A percentile compares a stretch with the other conserved stretches of the same genome.
Evolutionary conservation across 2,329 filamentous ascomycete genomes (phyloP).

Genomic region (Lomentospora prolificans): DNA sequence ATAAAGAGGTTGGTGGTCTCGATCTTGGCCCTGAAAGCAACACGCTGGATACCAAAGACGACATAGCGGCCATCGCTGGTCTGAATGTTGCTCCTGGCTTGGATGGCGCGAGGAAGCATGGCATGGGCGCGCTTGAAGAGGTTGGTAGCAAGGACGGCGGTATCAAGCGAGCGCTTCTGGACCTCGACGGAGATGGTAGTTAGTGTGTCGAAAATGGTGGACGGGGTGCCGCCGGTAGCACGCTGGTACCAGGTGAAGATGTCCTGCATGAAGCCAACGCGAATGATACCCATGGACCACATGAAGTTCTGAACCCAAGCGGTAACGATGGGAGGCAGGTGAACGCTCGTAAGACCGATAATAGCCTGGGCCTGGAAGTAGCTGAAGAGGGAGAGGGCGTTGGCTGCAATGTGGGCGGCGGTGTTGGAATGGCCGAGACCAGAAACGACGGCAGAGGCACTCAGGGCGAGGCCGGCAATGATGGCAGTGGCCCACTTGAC

Average conservation of each 20-base stretch:
- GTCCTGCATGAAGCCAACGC: conserved; percentile 73
- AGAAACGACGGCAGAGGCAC: conserved; percentile 80
- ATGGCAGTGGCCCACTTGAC: conserved; percentile 86
- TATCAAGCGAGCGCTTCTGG: conserved; percentile 47
- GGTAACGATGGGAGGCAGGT: conserved; percentile 76
- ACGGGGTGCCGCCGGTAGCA: conserved; percentile 77
- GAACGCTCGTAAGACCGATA: conserved; percentile 72
- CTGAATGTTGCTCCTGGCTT: conserved; percentile 45
- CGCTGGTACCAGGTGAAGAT: conserved; percentile 96
- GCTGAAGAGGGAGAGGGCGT: conserved; percentile 84
- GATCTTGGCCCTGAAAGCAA: conserved; percentile 75
- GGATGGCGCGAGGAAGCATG: conserved; percentile 38
- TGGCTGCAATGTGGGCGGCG: conserved; percentile 86
- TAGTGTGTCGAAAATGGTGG: conserved; percentile 66
- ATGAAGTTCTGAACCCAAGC: conserved; percentile 97
- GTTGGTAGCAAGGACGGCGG: conserved; percentile 27
- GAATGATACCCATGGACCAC: conserved; percentile 96
- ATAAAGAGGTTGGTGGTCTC: conserved; percentile 90
- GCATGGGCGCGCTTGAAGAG: conserved; percentile 46
- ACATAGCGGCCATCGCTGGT: conserved; percentile 45
- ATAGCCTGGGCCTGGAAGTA: conserved; percentile 95
- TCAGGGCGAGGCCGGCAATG: conserved; percentile 73
- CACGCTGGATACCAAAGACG: conserved; percentile 78
- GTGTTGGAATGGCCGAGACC: conserved; percentile 89
- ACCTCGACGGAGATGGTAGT: conserved; percentile 73